Evolutionary conservation across 1,284 basidiomycete genomes (phyloP).

Genomic region (Cystobasidiaceae sp.): DNA sequence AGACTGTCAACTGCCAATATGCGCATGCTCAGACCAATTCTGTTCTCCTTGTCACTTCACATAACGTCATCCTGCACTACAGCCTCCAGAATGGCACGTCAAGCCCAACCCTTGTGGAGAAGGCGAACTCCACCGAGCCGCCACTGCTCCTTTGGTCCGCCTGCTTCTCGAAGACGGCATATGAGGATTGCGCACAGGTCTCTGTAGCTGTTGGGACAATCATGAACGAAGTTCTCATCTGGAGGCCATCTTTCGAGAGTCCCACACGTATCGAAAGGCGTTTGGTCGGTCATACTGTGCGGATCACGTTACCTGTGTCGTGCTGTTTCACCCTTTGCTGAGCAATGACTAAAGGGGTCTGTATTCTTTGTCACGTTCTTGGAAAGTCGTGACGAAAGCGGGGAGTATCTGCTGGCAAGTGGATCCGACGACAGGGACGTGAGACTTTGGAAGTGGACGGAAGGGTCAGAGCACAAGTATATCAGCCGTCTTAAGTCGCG

Average conservation of each 20-base stretch:
- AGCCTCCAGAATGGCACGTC: not conserved
- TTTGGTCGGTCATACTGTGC: constrained; percentile 16
- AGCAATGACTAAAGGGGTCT: not conserved
- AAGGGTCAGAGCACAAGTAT: not conserved
- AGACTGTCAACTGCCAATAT: not conserved
- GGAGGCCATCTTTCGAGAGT: constrained; percentile 10
- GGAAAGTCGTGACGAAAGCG: not conserved
- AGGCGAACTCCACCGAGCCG: constrained; percentile 3
- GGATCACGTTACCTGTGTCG: not conserved
- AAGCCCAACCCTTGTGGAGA: not conserved
- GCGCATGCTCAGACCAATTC: not conserved
- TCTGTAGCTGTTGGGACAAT: constrained; percentile 29
- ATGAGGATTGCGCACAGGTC: not conserved
- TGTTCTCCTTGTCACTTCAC: constrained; percentile 16
- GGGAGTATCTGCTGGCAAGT: constrained; percentile 1
- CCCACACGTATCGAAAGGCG: constrained; percentile 4
- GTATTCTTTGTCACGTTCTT: constrained; percentile 28
- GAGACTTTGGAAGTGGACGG: constrained; percentile 18
- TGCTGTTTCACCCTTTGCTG: not conserved
- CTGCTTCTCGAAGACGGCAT: constrained; percentile 6
- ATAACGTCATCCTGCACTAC: constrained; percentile 5
- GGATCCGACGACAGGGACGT: constrained; percentile 27
- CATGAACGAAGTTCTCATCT: constrained; percentile 30
- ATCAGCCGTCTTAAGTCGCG: not conserved
- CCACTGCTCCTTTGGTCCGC: constrained; percentile 31